Percentiles rank a stretch among this genome's conserved stretches.
phyloP scores from a whole-genome alignment of 208 protist genomes.

The Leptomonas pyrrhocoris region DNA sequence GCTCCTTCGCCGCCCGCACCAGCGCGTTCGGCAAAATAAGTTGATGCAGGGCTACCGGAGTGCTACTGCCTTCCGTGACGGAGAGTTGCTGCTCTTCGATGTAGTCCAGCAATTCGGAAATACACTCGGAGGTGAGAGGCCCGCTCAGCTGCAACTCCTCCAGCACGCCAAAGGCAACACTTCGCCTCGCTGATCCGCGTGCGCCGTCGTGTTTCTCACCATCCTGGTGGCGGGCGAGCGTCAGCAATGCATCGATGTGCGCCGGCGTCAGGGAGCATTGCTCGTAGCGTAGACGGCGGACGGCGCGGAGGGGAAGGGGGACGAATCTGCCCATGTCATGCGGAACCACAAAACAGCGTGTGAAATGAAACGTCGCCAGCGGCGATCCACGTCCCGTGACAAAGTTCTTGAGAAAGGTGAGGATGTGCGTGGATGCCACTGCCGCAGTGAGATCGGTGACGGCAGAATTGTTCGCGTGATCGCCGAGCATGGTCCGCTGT shows the following conservation, averaged over 20 bases:
- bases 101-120: slow-evolving; percentile 59
- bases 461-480: background rate
- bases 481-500: background rate
- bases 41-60: slow-evolving; percentile 2
- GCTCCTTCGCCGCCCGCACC: slow-evolving; percentile 28
- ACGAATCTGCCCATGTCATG: slow-evolving; percentile 43
- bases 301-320: slow-evolving; percentile 32
- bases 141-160: slow-evolving; percentile 72
- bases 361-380: slow-evolving; percentile 46
- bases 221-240: slow-evolving; percentile 30
- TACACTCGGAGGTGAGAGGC: slow-evolving; percentile 49
- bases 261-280: slow-evolving; percentile 61
- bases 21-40: slow-evolving; percentile 44
- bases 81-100: slow-evolving; percentile 47
- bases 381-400: slow-evolving; percentile 23
- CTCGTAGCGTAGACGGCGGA: slow-evolving; percentile 54
- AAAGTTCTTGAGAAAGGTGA: slow-evolving; percentile 50
- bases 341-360: slow-evolving; percentile 53
- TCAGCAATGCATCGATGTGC: slow-evolving; percentile 63
- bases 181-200: background rate
- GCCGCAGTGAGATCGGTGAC: background rate
- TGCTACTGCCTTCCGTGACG: background rate
- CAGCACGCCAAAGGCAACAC: slow-evolving; percentile 27
- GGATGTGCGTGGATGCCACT: slow-evolving; percentile 26
- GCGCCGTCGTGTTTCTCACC: background rate